Evolutionary conservation across 164 flowering plant genomes (phyloP), one percentile per base, ranked within the genome.

Genomic region (Umbilicus rupestris): DNA sequence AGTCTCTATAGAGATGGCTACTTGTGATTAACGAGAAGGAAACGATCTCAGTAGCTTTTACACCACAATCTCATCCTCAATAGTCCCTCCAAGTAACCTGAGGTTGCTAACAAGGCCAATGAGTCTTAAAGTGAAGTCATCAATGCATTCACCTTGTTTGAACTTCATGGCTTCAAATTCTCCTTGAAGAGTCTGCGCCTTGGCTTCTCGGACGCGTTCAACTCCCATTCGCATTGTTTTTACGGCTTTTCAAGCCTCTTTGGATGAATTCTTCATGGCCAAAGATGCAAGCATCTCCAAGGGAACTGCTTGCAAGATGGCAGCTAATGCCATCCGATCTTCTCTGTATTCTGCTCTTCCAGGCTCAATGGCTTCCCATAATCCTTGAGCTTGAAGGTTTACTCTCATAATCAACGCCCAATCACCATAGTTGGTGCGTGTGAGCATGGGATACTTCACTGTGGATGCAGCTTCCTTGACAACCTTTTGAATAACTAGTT

Each of bases 391-490:
- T 28, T 52, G 59, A 20, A 52, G 28, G 11, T 52, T 20, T 8
- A 52, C 59, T 8, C 59, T 20, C 59, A 52, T 52, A 20, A 52
- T 10, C 24, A 52, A n/a, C 4, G 59, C 59, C 24, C 59, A 52
- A 20, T 52, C 59, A 52, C 8, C 59, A 3, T 52, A 52, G 59
- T 52, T 52, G 59, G 59, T 52, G 8, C 59, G 59, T 28, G 59
- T 52, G 59, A 52, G 59, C 22, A 10, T 52, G 24, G 59, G 59
- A 17, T 52, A 52, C 28, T 52, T 20, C 59, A 4, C 24, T n/a
- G 7, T 4, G 22, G 59, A 20, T 2, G 24, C 20, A 28, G 8
- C 28, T 28, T 52, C 59, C 24, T 28, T 20, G 11, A 52, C 41
- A 10, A 39, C 10, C 5, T 39, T 39, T 39, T 5, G 41, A 39